A percentile compares a stretch with the other conserved stretches of the same genome.
Conservation (phyloP, 169 alveolate genomes). For the Eimeria sp. region DNA sequence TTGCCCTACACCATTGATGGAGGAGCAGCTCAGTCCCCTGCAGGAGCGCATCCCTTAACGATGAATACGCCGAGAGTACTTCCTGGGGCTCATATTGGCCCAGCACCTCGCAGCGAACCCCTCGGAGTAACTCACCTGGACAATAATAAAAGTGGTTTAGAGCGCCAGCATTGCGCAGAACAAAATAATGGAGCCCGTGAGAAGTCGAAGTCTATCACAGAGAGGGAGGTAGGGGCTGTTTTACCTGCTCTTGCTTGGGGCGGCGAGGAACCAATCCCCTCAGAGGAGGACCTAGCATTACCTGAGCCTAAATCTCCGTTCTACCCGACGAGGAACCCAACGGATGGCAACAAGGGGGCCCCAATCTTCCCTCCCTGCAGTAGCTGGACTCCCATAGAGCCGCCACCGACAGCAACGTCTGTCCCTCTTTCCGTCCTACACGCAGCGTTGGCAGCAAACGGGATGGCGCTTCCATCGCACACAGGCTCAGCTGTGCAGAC, state of each 20-base stretch:
- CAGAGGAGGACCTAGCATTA: slow-evolving; percentile 63
- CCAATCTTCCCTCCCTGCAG: slow-evolving; percentile 57
- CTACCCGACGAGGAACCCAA: slow-evolving; percentile 45
- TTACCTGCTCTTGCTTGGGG: slow-evolving; percentile 62
- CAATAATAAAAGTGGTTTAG: too few species aligned
- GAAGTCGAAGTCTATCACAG: slow-evolving; percentile 67
- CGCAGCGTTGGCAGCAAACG: slow-evolving; percentile 49
- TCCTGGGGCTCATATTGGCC: background rate
- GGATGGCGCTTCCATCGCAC: background rate
- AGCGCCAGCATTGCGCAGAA: slow-evolving; percentile 9
- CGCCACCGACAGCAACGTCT: slow-evolving; percentile 51
- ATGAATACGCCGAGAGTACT: background rate
- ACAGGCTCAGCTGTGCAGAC: background rate
- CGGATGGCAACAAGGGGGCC: slow-evolving; percentile 12
- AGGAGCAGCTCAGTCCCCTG: slow-evolving; percentile 49
- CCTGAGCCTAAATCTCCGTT: slow-evolving; percentile 71
- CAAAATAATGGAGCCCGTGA: slow-evolving; percentile 17
- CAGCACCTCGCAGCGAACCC: background rate
- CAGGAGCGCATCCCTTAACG: slow-evolving; percentile 18
- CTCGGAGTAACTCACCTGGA: background rate
- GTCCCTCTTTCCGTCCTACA: slow-evolving; percentile 55
- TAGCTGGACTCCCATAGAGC: slow-evolving; percentile 73
- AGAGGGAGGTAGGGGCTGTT: slow-evolving; percentile 62
- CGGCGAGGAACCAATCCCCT: slow-evolving; percentile 58
- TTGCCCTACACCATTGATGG: slow-evolving; percentile 68